phyloP scores from a whole-genome alignment of 2,329 filamentous ascomycete genomes.

The Talaromyces islandicus region DNA sequence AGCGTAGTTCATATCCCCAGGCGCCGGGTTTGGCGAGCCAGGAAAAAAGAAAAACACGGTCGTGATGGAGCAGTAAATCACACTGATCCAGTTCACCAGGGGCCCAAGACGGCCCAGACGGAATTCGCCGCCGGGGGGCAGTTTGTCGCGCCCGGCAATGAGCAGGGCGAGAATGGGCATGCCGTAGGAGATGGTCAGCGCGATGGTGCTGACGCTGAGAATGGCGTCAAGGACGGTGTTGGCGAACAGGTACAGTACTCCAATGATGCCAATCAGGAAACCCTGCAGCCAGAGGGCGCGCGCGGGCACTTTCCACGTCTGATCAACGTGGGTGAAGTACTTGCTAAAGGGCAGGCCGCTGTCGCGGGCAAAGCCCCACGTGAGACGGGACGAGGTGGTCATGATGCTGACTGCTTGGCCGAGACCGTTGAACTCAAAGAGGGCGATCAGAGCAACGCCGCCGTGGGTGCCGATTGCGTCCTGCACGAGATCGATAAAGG shows the following conservation, averaged over 20 bases:
- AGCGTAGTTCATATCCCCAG: constrained; percentile 53
- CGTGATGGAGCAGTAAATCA: constrained; percentile 48
- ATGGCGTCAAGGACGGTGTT: constrained; percentile 50
- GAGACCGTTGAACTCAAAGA: constrained; percentile 46
- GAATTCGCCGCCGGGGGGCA: constrained; percentile 41
- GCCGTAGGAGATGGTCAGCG: constrained; percentile 48
- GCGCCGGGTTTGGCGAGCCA: constrained; percentile 37
- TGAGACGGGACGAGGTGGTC: constrained; percentile 51
- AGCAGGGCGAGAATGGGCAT: constrained; percentile 48
- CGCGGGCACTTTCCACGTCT: constrained; percentile 47
- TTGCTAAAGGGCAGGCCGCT: constrained; percentile 33
- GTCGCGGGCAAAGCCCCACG: constrained; percentile 50
- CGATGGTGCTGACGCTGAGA: constrained; percentile 52
- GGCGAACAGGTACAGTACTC: constrained; percentile 52
- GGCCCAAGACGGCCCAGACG: constrained; percentile 40
- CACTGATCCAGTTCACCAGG: constrained; percentile 43
- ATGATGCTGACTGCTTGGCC: constrained; percentile 46
- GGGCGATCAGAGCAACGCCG: constrained; percentile 44
- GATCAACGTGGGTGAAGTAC: constrained; percentile 37
- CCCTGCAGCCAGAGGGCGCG: constrained; percentile 50
- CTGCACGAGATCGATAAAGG: constrained; percentile 55
- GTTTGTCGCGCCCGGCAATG: constrained; percentile 46
- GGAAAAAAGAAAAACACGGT: constrained; percentile 55
- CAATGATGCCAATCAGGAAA: constrained; percentile 41
- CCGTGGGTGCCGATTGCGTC: constrained; percentile 48